A percentile compares a stretch with the other conserved stretches of the same genome.
Conservation (phyloP, 2,329 filamentous ascomycete genomes). For the Penicillium sp. region DNA sequence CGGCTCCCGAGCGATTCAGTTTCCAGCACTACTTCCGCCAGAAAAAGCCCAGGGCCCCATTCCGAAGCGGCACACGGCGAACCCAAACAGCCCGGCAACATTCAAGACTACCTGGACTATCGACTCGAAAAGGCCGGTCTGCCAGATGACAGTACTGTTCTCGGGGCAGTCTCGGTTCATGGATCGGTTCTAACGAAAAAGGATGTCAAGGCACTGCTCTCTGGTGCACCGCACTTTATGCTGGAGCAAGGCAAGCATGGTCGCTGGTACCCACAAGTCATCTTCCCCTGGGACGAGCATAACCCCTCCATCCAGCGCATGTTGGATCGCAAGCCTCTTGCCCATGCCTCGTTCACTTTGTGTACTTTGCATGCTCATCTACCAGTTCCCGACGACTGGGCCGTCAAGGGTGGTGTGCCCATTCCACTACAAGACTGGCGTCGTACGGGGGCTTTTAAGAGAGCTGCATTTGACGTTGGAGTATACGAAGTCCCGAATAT, state of each 20-base stretch:
- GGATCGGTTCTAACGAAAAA: slow-evolving; percentile 30
- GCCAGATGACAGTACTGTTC: not conserved
- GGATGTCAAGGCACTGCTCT: slow-evolving; percentile 46
- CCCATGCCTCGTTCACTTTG: slow-evolving; percentile 45
- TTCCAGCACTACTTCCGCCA: not conserved
- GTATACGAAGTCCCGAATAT: slow-evolving; percentile 54
- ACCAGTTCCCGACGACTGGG: slow-evolving; percentile 43
- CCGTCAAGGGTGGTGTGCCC: slow-evolving; percentile 31
- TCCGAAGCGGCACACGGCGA: slow-evolving; percentile 20
- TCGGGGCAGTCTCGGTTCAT: not conserved
- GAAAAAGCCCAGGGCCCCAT: slow-evolving; percentile 7
- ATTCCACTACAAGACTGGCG: slow-evolving; percentile 28
- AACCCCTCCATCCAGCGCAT: slow-evolving; percentile 43
- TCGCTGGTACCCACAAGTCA: slow-evolving; percentile 46
- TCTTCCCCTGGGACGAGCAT: slow-evolving; percentile 49
- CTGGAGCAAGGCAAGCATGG: slow-evolving; percentile 46
- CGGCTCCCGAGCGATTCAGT: slow-evolving; percentile 4
- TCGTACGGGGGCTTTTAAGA: slow-evolving; percentile 31
- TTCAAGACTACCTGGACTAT: slow-evolving; percentile 30
- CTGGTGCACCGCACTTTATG: slow-evolving; percentile 48
- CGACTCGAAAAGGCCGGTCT: slow-evolving; percentile 19
- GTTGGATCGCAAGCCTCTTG: slow-evolving; percentile 43
- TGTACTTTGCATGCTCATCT: slow-evolving; percentile 49
- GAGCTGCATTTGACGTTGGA: slow-evolving; percentile 47
- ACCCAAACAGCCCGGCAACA: slow-evolving; percentile 32